Evolutionary conservation across 1,284 basidiomycete species (phyloP), one percentile per base, ranked within the genome.

Genomic region (Trichosporon asahii): DNA sequence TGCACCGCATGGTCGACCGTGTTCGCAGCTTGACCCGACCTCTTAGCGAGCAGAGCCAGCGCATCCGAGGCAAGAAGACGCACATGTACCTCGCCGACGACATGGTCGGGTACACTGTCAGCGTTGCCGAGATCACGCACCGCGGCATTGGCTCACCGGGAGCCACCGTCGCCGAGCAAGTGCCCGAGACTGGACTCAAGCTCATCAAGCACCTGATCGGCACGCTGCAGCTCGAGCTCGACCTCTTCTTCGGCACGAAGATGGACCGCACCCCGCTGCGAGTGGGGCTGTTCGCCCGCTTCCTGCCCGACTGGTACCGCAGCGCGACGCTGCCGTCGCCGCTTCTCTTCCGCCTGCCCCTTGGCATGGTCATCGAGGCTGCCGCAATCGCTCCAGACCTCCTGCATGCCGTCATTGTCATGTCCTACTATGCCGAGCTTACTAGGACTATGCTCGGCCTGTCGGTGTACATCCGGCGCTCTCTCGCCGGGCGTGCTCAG

Each of bases 321-420:
- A 88, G 92, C 88, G 90, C 15, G 79, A 92, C 79, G 88, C 89
- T 72, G 87, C 91, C 57, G 88, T 90, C 79, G 86, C 94, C 93
- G 0, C 85, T 95, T 0, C 89, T 96, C 11, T 87, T 93, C 8
- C 88, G 94, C 21, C 92, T 96, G 78, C 94, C 95, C 0, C 90
- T 97, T 75, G 90, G 90, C 2, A 88, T 95, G 60, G 87, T 98
- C 18, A 87, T 95, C 25, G 94, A 98, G 83, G 89, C 91, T 0
- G 94, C 94, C 0, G 91, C 92, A 1, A 90, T 96, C 35, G 90
- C 91, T 0, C 94, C 94, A 0, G 92, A 94, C 70, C 90, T 94
- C 78, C 87, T 98, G 37, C 89, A 90, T 35, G 90, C 95, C 75
- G 90, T 95, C 65, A 88, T 94, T 31, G 87, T 92, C 61, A 87